Conservation (phyloP, 2,329 filamentous ascomycete genomes). For the Colletotrichum filicis region DNA sequence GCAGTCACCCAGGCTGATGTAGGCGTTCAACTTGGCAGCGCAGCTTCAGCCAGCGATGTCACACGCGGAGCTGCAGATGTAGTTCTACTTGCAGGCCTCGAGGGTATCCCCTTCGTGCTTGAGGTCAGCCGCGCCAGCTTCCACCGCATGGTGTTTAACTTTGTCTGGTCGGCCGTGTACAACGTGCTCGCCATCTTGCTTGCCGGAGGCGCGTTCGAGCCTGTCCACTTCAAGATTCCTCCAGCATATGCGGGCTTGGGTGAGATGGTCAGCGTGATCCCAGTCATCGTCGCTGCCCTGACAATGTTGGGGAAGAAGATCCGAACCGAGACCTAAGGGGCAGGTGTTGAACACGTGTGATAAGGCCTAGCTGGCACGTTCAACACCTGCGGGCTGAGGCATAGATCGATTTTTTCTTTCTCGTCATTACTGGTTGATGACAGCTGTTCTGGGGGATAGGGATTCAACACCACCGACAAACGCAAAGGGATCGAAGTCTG, state of each 20-base stretch:
- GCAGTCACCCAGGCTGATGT: conserved; percentile 70
- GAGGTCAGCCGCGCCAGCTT: conserved; percentile 52
- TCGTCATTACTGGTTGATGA: conserved; percentile 2
- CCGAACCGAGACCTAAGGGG: neutral
- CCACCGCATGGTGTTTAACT: conserved; percentile 67
- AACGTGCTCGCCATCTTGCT: conserved; percentile 71
- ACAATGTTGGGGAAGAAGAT: conserved; percentile 41
- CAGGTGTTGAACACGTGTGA: neutral
- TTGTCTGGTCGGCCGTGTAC: conserved; percentile 70
- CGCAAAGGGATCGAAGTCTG: neutral
- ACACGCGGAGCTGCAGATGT: conserved; percentile 67
- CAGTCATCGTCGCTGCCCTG: conserved; percentile 59
- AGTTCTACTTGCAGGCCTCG: conserved; percentile 63
- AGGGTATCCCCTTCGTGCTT: conserved; percentile 62
- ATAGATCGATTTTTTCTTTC: neutral
- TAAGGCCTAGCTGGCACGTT: conserved; percentile 12
- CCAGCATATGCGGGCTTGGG: conserved; percentile 67
- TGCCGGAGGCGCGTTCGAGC: conserved; percentile 65
- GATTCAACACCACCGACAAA: conserved; percentile 23
- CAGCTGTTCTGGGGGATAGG: neutral
- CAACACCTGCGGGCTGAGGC: conserved; percentile 16
- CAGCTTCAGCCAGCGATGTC: conserved; percentile 58
- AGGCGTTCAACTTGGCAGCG: conserved; percentile 67
- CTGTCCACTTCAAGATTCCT: conserved; percentile 60
- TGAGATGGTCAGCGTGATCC: conserved; percentile 73